Evolutionary conservation across 805 yeast genomes (phyloP).

Genomic region (Kuraishia floccosa): DNA sequence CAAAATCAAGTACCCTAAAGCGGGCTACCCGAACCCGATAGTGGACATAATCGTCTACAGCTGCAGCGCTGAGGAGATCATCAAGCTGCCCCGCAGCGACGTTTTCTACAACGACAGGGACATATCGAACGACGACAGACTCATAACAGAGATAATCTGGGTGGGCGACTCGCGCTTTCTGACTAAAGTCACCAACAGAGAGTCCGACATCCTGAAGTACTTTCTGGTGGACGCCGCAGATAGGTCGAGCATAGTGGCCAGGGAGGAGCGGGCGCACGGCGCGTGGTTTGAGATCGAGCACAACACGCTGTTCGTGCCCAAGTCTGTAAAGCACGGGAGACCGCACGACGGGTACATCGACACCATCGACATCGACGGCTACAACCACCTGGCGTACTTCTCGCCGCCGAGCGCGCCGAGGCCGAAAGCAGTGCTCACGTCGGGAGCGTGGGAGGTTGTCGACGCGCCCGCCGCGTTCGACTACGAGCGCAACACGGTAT

Average conservation of each 20-base stretch:
- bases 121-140: constrained; percentile 25
- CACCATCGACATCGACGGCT: constrained; percentile 49
- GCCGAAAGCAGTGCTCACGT: constrained; percentile 46
- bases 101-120: constrained; percentile 30
- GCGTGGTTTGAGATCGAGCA: constrained; percentile 77
- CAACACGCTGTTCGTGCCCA: constrained; percentile 47
- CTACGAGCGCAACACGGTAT: constrained; percentile 35
- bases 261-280: constrained; percentile 36
- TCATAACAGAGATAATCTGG: constrained; percentile 67
- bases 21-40: constrained; percentile 67
- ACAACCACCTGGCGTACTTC: constrained; percentile 75
- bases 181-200: constrained; percentile 52
- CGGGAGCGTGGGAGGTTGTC: constrained; percentile 89
- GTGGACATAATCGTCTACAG: constrained; percentile 43
- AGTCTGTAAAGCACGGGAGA: constrained; percentile 28
- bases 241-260: constrained; percentile 23
- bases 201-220: constrained; percentile 52
- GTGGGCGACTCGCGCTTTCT: constrained; percentile 42
- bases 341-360: constrained; percentile 70
- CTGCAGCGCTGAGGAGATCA: constrained; percentile 11
- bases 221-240: constrained; percentile 36
- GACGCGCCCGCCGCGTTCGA: constrained; percentile 59
- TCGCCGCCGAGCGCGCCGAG: constrained; percentile 50
- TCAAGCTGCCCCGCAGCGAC: constrained; percentile 13
- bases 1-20: constrained; percentile 70